Conservation (phyloP, 179 eudicot species). For the Carnegiea gigantea region DNA sequence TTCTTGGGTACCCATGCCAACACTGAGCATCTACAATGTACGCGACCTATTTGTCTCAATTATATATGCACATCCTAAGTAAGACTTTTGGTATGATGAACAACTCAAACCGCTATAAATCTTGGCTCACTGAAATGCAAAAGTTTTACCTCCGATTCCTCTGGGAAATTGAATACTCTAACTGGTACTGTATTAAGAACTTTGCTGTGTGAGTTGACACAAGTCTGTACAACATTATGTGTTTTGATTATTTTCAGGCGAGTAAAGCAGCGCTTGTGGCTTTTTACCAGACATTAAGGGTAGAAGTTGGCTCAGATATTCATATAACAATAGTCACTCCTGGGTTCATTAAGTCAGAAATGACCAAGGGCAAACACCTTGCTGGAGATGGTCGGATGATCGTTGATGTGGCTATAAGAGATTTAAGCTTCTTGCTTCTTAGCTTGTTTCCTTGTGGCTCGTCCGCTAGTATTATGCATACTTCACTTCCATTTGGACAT, state of each 20-base stretch:
- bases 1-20: constrained; percentile 44
- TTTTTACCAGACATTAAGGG: constrained; percentile 34
- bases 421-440: constrained; percentile 32
- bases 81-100: too few species aligned
- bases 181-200: too few species aligned
- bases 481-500: too few species aligned
- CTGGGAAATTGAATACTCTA: too few species aligned
- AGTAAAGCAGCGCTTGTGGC: constrained; percentile 38
- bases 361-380: constrained; percentile 34
- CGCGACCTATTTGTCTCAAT: background rate
- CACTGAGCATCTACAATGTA: constrained; percentile 61
- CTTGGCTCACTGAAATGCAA: too few species aligned
- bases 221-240: too few species aligned
- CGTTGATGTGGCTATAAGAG: constrained; percentile 32
- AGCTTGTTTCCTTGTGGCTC: too few species aligned
- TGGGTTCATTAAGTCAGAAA: constrained; percentile 41
- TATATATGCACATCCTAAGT: too few species aligned
- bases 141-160: too few species aligned
- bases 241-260: constrained; percentile 24
- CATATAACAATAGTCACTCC: constrained; percentile 42
- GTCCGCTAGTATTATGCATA: background rate
- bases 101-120: too few species aligned
- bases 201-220: background rate
- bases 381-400: constrained; percentile 20
- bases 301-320: constrained; percentile 36